Conservation (phyloP, 2,329 filamentous ascomycete genomes). For the Sordariomycetes sp. region DNA sequence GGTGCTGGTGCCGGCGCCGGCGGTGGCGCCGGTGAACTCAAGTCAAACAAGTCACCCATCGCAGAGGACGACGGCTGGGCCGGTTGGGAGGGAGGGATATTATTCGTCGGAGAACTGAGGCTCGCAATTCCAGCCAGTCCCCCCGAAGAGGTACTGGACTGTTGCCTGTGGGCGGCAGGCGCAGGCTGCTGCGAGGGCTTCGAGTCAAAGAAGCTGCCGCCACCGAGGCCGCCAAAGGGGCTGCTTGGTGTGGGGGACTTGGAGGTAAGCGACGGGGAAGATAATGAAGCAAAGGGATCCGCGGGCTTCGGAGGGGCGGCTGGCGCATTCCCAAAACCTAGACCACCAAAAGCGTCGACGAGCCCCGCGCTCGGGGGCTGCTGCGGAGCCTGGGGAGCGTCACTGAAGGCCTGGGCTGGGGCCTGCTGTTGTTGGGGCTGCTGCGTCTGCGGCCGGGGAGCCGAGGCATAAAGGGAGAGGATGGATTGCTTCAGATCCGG, state of each 20-base stretch:
- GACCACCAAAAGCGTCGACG: conserved; percentile 59
- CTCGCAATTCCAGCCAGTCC: conserved; percentile 59
- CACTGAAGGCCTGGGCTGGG: conserved; percentile 53
- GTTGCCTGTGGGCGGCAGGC: conserved; percentile 35
- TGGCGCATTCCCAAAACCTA: conserved; percentile 26
- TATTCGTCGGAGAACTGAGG: conserved; percentile 35
- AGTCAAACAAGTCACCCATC: conserved; percentile 74
- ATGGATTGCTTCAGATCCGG: conserved; percentile 97
- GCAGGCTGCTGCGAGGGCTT: conserved; percentile 46
- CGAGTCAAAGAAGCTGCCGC: conserved; percentile 75
- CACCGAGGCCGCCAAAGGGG: conserved; percentile 46
- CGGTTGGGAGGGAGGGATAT: conserved; percentile 20
- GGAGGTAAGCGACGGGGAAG: conserved; percentile 18
- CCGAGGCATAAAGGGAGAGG: conserved; percentile 81
- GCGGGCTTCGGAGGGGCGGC: conserved; percentile 28
- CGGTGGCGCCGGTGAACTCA: conserved; percentile 39
- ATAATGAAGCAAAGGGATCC: conserved; percentile 53
- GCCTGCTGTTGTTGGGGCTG: conserved; percentile 40
- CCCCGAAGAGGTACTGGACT: conserved; percentile 35
- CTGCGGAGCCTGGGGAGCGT: conserved; percentile 39
- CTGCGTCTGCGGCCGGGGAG: conserved; percentile 62
- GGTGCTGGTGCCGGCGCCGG: not conserved
- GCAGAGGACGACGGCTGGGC: conserved; percentile 42
- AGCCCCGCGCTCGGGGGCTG: conserved; percentile 50
- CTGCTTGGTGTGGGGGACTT: conserved; percentile 21